Percentiles rank a stretch among this genome's conserved stretches.
These are phyloP conservation scores for Vigna mungo DNA, from an alignment of 306 rosid species.

Conservation along the genomic window DNA sequence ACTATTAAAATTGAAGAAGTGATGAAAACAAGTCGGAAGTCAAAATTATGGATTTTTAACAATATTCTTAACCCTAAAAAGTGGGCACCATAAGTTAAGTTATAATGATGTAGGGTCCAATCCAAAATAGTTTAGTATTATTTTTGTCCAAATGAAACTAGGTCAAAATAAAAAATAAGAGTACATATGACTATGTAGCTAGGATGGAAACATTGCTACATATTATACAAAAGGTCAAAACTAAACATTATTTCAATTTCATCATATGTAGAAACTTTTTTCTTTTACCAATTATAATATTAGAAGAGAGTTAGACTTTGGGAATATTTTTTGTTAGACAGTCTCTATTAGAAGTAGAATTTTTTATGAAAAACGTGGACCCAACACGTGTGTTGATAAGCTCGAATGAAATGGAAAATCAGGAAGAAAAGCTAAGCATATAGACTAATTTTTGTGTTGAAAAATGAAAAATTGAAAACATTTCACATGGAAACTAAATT, in stretches of 20 bases:
- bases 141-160: background rate
- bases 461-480: constrained; percentile 25
- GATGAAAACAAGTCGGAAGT: too few relatives aligned
- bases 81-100: background rate
- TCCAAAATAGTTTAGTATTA: background rate
- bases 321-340: background rate
- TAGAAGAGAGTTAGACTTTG: background rate
- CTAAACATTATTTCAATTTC: background rate
- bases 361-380: background rate
- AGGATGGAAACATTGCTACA: too few relatives aligned
- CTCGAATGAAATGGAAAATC: constrained; percentile 30
- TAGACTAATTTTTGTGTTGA: background rate
- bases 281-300: constrained; percentile 10
- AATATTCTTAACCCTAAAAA: background rate
- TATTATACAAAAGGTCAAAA: background rate
- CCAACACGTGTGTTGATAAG: constrained; percentile 28
- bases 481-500: constrained; percentile 36
- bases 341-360: constrained; percentile 17
- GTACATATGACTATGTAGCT: background rate
- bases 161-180: background rate
- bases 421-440: constrained; percentile 28
- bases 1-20: too few relatives aligned
- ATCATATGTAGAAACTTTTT: background rate
- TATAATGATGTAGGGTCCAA: background rate
- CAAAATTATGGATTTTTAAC: too few relatives aligned